These are phyloP conservation scores for Aleurites moluccanus DNA, from an alignment of 441 rosid genomes.

Conservation along the genomic window DNA sequence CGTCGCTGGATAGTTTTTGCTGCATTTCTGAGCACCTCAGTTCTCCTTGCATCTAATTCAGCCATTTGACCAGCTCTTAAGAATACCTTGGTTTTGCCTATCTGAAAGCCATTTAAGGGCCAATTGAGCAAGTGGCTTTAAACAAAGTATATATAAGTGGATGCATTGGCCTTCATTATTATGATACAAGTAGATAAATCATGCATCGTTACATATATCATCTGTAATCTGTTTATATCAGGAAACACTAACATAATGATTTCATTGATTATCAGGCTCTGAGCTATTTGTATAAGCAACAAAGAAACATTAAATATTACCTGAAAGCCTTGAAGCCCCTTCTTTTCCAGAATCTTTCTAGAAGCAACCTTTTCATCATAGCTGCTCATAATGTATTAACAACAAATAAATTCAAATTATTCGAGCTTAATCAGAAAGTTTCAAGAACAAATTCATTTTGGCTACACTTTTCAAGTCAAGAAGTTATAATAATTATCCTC, in stretches of 20 bases:
- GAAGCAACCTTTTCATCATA: conserved; percentile 78
- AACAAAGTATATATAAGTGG: background rate
- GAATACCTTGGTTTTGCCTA: conserved; percentile 95
- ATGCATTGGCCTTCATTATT: background rate
- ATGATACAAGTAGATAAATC: background rate
- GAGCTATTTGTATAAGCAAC: conserved; percentile 11
- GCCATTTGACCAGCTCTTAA: conserved; percentile 99
- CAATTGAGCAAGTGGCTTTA: conserved; percentile 24
- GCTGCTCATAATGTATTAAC: conserved; percentile 47
- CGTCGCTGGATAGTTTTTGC: conserved; percentile 90
- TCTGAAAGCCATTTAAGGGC: conserved; percentile 51
- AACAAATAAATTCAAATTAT: conserved; percentile 23
- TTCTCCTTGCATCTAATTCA: conserved; percentile 86
- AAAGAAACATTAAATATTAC: conserved; percentile 37
- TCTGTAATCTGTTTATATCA: background rate
- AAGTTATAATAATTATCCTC: conserved; percentile 8
- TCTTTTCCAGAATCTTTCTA: conserved; percentile 78
- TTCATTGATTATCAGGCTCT: background rate
- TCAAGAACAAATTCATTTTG: conserved; percentile 16
- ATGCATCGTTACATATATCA: background rate
- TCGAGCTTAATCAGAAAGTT: conserved; percentile 28
- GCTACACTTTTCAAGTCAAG: conserved; percentile 14
- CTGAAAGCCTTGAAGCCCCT: conserved; percentile 90
- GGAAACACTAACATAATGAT: background rate
- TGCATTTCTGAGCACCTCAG: conserved; percentile 81